Evolutionary conservation across 768 basidiomycete species (phyloP), one percentile per base, ranked within the genome.

Genomic region (Xerocomellus amylosporus): DNA sequence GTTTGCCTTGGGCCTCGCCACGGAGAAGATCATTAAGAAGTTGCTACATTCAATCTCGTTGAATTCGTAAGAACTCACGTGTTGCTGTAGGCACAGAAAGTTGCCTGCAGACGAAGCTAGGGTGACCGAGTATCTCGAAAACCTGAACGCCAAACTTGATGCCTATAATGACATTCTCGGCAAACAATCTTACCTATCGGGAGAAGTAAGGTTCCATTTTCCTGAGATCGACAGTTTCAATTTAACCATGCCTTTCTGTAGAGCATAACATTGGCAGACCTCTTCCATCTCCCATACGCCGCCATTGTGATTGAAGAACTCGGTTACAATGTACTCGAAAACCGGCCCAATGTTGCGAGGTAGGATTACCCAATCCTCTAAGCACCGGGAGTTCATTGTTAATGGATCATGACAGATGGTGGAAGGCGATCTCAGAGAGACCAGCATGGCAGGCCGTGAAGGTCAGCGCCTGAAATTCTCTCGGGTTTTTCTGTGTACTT

Each of bases 151-250:
- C 5, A 79, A 74, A 43, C 72, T 86, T 4, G 76, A 79, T 17
- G 79, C 61, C 5, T 86, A 85, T 56, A 77, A 86, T 10, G 61
- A 58, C 15, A 80, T 87, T 37, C 72, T 86, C 15, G 64, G 69
- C 19, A 84, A 80, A 64, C 77, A 79, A 33, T 66, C 72, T 31
- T 86, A 83, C 58, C 66, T 84, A 7, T 79, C 79, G 26, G 85
- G 85, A n/a, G 71, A 82, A 57, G 83, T 80, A 55, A 49, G 76
- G 68, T 34, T 4, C 19, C 2, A 6, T 4, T 36, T 39, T 30
- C 1, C 5, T 13, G 12, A 20, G 36, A 22, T 36, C 8, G 10
- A 17, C n/a, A 5, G n/a, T n/a, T n/a, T n/a, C n/a, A n/a, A 20
- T 38, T 33, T n/a, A 22, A 49, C 6, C 19, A 26, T 24, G 5